Evolutionary conservation across 306 rosid genomes (phyloP).

Genomic region (Prinsepia uniflora): DNA sequence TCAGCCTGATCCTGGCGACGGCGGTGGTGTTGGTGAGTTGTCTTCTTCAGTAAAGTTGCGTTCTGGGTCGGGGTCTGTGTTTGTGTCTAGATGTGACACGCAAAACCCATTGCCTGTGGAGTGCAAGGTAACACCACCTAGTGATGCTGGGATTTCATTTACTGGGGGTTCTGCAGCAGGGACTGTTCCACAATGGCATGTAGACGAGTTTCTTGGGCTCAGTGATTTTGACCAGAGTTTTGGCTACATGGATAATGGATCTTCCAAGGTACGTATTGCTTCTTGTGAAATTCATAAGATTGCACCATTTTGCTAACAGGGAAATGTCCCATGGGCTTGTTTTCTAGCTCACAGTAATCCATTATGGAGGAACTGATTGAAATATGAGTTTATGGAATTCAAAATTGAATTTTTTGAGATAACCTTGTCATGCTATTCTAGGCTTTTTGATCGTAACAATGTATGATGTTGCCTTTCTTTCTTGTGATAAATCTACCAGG

Average conservation of each 20-base stretch:
- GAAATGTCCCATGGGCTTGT: not conserved
- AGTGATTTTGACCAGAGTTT: slow-evolving; percentile 56
- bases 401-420: not conserved
- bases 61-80: slow-evolving; percentile 37
- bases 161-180: slow-evolving; percentile 60
- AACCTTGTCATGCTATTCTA: not conserved
- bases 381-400: not conserved
- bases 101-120: slow-evolving; percentile 40
- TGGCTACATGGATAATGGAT: slow-evolving; percentile 60
- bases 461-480: slow-evolving; percentile 19
- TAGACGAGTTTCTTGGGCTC: slow-evolving; percentile 65
- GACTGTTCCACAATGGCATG: slow-evolving; percentile 61
- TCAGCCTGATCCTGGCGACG: slow-evolving; percentile 27
- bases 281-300: not conserved
- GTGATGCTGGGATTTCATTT: slow-evolving; percentile 29
- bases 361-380: not conserved
- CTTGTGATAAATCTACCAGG: slow-evolving; percentile 41
- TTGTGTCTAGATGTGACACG: slow-evolving; percentile 33
- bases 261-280: slow-evolving; percentile 60
- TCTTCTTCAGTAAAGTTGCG: slow-evolving; percentile 39
- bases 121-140: slow-evolving; percentile 39
- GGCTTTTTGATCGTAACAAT: not conserved
- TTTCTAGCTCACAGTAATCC: not conserved
- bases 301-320: not conserved
- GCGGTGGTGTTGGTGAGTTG: slow-evolving; percentile 27